Evolutionary conservation across 1,139 yeast species (phyloP), one percentile per base, ranked within the genome.

Genomic region (Kazachstania sp.): DNA sequence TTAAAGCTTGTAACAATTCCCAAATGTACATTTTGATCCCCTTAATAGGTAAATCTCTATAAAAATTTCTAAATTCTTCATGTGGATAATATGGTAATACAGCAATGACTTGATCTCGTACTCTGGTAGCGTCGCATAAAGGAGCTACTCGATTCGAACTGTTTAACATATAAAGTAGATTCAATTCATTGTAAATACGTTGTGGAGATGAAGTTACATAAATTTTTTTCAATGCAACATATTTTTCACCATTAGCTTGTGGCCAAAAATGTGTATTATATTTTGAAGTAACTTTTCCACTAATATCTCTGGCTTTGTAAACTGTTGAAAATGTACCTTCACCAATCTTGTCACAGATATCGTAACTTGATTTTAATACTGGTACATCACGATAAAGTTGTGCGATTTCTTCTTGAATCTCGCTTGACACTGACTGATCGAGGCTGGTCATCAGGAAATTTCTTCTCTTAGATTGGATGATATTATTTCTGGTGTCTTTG

Each of bases 161-260:
- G 13, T 74, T 61, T 44, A 90, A 69, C 50, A 75, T 75, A 61
- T 83, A 82, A 36, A 92, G 72, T 45, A 92, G 70, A 54, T 83
- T 83, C 55, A 92, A 73, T 65, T 92, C 99, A 65, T 88, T 88
- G 57, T 79, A 80, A 44, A 92, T 90, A 64, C 99, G 76, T 54
- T 79, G 81, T 1, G 97, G 97, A 6, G 97, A 87, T 1, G 97
- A 86, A 0, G 98, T 94, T 28, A 90, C 98, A 64, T 90, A 90
- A 46, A 92, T 88, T 60, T 94, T 81, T 65, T 92, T 92, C 56
- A 92, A 71, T 4, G 99, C 99, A 49, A 94, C 98, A 46, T 79
- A 74, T 16, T 83, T 80, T 51, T 72, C 70, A 23, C 43, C 35
- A 16, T 36, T 15, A 26, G 35, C 34, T 30, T 58, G 57, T 12